Percentiles rank a stretch among this genome's conserved stretches.
Conservation (phyloP, 2,329 filamentous ascomycete genomes). For the Dactylellina sp. region DNA sequence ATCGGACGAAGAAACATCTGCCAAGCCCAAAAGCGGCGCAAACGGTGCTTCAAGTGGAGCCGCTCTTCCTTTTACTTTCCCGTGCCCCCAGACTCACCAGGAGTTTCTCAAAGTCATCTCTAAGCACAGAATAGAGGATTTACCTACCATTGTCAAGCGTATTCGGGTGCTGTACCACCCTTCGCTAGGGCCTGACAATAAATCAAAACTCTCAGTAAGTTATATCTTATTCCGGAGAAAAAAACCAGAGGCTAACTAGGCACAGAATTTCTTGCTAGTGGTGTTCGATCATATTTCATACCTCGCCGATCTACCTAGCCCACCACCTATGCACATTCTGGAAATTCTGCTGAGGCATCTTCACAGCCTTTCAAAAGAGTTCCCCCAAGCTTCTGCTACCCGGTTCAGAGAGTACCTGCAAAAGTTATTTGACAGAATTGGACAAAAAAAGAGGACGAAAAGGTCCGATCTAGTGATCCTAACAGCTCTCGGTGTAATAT, state of each 20-base stretch:
- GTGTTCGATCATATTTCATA: constrained; percentile 71
- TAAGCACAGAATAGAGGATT: constrained; percentile 72
- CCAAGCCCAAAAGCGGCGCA: constrained; percentile 66
- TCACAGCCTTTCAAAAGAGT: constrained; percentile 90
- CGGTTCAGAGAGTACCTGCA: constrained; percentile 81
- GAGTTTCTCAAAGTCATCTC: constrained; percentile 77
- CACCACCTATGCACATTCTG: constrained; percentile 74
- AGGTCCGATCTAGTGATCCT: constrained; percentile 82
- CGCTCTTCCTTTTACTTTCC: constrained; percentile 82
- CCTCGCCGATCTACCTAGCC: constrained; percentile 67
- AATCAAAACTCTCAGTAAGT: constrained; percentile 76
- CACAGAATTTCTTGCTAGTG: constrained; percentile 64
- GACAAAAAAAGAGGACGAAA: constrained; percentile 57
- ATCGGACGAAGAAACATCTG: constrained; percentile 68
- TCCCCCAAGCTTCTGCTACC: constrained; percentile 79
- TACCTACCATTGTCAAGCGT: constrained; percentile 84
- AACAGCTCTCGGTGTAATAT: constrained; percentile 84
- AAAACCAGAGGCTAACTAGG: constrained; percentile 47
- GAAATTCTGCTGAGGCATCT: constrained; percentile 88
- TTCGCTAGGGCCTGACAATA: constrained; percentile 85
- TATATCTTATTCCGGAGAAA: constrained; percentile 18
- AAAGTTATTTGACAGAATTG: constrained; percentile 69
- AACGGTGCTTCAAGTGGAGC: constrained; percentile 66
- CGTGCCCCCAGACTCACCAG: constrained; percentile 81
- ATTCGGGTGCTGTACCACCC: constrained; percentile 94